A percentile compares a stretch with the other conserved stretches of the same genome.
Conservation (phyloP, 2,329 filamentous ascomycete species). For the Tolypocladium album region DNA sequence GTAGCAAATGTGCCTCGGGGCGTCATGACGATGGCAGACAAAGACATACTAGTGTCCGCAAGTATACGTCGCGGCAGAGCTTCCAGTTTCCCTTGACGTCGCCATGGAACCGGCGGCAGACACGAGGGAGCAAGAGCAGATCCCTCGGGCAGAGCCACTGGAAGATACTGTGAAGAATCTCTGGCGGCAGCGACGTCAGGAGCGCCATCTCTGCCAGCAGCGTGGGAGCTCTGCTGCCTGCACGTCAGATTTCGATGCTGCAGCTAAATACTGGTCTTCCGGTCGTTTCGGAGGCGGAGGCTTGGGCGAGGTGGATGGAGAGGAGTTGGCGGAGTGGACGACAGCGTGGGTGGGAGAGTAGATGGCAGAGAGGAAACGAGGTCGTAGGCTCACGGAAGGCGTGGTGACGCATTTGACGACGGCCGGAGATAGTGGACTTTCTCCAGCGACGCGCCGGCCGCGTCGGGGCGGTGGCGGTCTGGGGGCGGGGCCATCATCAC, state of each 20-base stretch:
- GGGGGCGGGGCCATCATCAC: background rate
- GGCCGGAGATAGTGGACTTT: background rate
- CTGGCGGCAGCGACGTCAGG: constrained; percentile 37
- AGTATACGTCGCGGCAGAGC: constrained; percentile 53
- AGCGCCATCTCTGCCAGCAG: constrained; percentile 3
- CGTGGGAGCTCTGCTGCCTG: background rate
- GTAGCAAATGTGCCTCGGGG: background rate
- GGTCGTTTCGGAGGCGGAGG: background rate
- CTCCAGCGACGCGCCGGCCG: background rate
- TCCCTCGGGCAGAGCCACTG: constrained; percentile 44
- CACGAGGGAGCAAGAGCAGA: constrained; percentile 37
- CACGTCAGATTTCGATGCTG: too few species aligned
- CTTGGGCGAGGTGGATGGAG: background rate
- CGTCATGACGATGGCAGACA: background rate
- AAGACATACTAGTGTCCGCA: constrained; percentile 38
- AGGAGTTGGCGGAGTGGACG: too few species aligned
- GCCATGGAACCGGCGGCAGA: constrained; percentile 40
- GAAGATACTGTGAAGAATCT: constrained; percentile 54
- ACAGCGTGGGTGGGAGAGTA: background rate
- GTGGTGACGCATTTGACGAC: background rate
- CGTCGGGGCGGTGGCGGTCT: background rate
- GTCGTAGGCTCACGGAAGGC: background rate
- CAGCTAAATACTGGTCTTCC: background rate
- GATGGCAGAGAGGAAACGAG: background rate
- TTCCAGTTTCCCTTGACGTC: constrained; percentile 47